These are phyloP conservation scores for Ambispora gerdemannii DNA, from an alignment of 192 early-diverging fungal genomes.

Conservation along the genomic window DNA sequence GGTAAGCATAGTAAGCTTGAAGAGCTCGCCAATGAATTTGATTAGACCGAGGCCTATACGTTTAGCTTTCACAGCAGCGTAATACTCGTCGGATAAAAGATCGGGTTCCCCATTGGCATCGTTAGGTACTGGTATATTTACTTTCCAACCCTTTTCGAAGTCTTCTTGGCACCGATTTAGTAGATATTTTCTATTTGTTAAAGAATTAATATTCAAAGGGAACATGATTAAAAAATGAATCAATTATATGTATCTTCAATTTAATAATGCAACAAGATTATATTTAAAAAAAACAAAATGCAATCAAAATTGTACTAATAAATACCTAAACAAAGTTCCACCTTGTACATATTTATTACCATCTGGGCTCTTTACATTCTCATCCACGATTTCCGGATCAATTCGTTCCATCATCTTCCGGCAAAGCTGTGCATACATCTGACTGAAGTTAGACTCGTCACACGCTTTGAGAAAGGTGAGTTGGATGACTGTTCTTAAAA, in stretches of 20 bases:
- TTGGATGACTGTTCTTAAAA: constrained; percentile 79
- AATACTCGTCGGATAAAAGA: constrained; percentile 78
- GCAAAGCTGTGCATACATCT: constrained; percentile 89
- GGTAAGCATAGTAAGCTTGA: constrained; percentile 84
- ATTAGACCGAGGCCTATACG: constrained; percentile 91
- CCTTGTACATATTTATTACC: constrained; percentile 54
- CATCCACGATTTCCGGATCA: constrained; percentile 56
- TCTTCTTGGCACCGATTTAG: constrained; percentile 94
- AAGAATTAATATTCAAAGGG: no score
- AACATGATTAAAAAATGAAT: no score
- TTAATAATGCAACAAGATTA: no score
- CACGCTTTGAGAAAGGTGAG: constrained; percentile 94
- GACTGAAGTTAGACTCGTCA: constrained; percentile 88
- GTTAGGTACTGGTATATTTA: constrained; percentile 61
- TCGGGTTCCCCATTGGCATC: constrained; percentile 60
- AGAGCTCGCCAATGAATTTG: constrained; percentile 93
- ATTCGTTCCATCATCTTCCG: constrained; percentile 69
- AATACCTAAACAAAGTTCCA: constrained; percentile 68
- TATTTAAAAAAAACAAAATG: no score
- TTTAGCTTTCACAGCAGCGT: constrained; percentile 86
- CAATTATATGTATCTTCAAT: no score
- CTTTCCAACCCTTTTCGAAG: constrained; percentile 88
- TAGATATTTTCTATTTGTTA: constrained; percentile 75
- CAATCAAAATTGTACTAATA: no score
- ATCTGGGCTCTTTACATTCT: constrained; percentile 55